Evolutionary conservation across 2,329 filamentous ascomycete species (phyloP).

Genomic region (Apiospora phragmitis): DNA sequence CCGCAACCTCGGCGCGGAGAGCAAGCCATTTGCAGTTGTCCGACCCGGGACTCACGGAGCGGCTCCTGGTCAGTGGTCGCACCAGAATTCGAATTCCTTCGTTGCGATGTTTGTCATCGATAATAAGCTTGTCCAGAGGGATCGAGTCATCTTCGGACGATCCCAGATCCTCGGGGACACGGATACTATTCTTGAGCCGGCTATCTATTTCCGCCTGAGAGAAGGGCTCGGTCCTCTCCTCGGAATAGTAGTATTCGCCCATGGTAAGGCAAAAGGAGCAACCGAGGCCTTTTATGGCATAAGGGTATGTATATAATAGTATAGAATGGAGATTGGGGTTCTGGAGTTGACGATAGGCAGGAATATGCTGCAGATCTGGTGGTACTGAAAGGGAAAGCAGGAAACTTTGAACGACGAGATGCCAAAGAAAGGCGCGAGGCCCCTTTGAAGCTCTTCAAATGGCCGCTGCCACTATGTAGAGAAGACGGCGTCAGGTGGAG

Average conservation of each 20-base stretch:
- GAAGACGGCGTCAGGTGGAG: conserved; percentile 31
- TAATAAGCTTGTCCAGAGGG: conserved; percentile 53
- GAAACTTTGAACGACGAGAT: background rate
- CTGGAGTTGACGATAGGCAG: background rate
- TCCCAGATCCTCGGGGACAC: conserved; percentile 43
- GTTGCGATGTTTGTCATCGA: conserved; percentile 53
- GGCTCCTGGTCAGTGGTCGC: conserved; percentile 52
- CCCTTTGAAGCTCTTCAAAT: conserved; percentile 19
- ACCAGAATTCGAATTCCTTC: conserved; percentile 59
- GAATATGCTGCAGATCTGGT: background rate
- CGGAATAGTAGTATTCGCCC: conserved; percentile 46
- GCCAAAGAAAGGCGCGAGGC: background rate
- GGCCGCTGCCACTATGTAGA: conserved; percentile 18
- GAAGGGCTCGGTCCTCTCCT: conserved; percentile 60
- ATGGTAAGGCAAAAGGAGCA: conserved; percentile 33
- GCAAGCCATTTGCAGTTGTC: conserved; percentile 59
- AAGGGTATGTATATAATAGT: background rate
- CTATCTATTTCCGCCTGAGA: conserved; percentile 56
- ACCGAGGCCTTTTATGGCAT: background rate
- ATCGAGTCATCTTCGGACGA: conserved; percentile 43
- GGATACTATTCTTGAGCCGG: conserved; percentile 44
- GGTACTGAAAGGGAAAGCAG: background rate
- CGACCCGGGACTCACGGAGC: conserved; percentile 56
- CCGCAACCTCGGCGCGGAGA: conserved; percentile 54
- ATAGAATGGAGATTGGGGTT: conserved; percentile 5